Evolutionary conservation across 176 grass and related monocot genomes (phyloP), one percentile per base, ranked within the genome.

Genomic region (Eragrostis nindensis): DNA sequence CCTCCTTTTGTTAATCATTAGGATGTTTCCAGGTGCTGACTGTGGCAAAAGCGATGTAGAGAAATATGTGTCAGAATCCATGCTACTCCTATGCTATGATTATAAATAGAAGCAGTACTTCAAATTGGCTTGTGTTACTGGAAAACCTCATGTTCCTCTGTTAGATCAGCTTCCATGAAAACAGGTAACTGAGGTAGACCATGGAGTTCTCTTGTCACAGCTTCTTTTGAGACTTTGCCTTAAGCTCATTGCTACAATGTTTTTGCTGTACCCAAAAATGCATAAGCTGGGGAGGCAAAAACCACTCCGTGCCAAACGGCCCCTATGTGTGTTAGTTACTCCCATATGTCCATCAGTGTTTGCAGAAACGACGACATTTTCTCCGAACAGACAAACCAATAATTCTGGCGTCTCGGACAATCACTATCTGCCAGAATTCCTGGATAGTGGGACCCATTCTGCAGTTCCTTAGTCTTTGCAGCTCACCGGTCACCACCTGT

Each of bases 351-450:
- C 55, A 70, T 81, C 56, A 49, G 56, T 71, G 41, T 68, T 39
- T 27, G 40, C 15, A 71, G 46, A 49, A 81, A 77, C 46, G 70
- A 38, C 46, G 82, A 64, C 36, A 70, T 64, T 62, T 62, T 75
- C 53, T 53, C 52, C 53, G 44, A 83, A 87, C 25, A 71, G 5
- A 59, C n/a, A 18, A 74, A 50, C 24, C 62, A 75, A 80, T 80
- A 70, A 69, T 84, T 84, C 24, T 46, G 25, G 48, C 8, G 74
- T 75, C 22, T 62, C 22, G 78, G 17, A 49, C 26, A n/a, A n/a
- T 89, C 87, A 80, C 76, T 70, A 80, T 88, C 87, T 70, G 65
- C 70, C 10, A 75, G 64, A 70, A 84, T 75, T 75, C 82, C 32
- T 89, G 44, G 24, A 6, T 21, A 16, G 7, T 47, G 76, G 82